phyloP scores from a whole-genome alignment of 192 early-diverging fungal genomes.

The Diversispora epigaea region DNA sequence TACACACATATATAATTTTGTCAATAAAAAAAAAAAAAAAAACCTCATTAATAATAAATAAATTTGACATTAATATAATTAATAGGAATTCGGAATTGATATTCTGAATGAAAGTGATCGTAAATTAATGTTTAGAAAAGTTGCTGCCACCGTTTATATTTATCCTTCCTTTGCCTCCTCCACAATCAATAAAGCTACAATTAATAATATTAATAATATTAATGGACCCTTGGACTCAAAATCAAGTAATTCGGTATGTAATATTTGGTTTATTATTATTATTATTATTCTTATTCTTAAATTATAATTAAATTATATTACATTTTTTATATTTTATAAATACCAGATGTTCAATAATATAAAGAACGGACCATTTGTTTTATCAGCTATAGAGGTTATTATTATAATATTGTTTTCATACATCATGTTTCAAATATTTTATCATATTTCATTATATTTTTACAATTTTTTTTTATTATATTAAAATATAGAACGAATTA shows the following conservation, averaged over 20 bases:
- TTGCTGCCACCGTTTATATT: not conserved
- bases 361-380: no score
- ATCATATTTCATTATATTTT: not conserved
- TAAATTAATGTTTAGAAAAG: conserved; percentile 17
- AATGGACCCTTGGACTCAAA: not conserved
- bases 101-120: conserved; percentile 17
- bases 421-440: not conserved
- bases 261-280: no score
- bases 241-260: no score
- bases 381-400: no score
- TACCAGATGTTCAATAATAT: no score
- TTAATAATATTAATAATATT: not conserved
- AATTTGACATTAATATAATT: not conserved
- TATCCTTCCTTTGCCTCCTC: no score
- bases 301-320: no score
- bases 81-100: conserved; percentile 32
- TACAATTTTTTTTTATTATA: not conserved
- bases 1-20: not conserved
- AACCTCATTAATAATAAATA: not conserved
- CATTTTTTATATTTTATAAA: no score
- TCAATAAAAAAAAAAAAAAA: not conserved
- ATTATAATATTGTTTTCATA: no score
- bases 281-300: no score
- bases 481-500: not conserved
- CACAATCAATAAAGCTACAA: not conserved